Base-by-base conservation (phyloP, 2,329 filamentous ascomycete genomes). In the Pseudogymnoascus sp. region DNA sequence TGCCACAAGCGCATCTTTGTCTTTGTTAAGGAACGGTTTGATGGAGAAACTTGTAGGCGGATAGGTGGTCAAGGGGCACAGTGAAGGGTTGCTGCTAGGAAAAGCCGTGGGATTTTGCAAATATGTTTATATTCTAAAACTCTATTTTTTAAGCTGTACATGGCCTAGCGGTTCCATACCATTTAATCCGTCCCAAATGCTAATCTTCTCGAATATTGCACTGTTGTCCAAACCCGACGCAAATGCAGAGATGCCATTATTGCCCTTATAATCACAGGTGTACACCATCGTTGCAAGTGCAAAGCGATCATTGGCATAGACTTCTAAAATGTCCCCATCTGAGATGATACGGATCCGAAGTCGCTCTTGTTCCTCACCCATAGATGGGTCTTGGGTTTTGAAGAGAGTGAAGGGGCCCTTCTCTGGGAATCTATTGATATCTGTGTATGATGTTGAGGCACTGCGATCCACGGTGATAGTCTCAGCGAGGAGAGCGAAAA, bases 291-390 rank as follows among this genome's bases (percentile, higher is more conserved):
- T 65, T 1, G 67, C 66, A 7, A 68, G n/a, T 9, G 67, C 65
- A 61, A 69, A 68, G 17, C 66, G 38, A 29, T 67, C 67, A 60
- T 70, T 69, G 2, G 63, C 67, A 40, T 64, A 70, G 2, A 70
- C 63, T 37, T 70, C 68, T 5, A 69, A 6, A 56, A 69, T 65
- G 1, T 65, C 67, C 19, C 67, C 67, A 31, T 69, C 68, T 7
- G 67, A 62, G 38, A 63, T 64, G 10, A 67, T 60, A 2, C 53
- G 46, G 21, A 67, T 40, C 7, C 59, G 31, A 7, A 69, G 59
- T 46, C 6, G 4, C 42, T 46, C 42, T 46, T 46, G 42, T 26
- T 46, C 42, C 23, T 37, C 53, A 7, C 53, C 15, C 15, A 5
- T 33, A 3, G 29, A 33, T 9, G 17, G 29, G 29, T 59, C 53